These are phyloP conservation scores for Stagonosporopsis vannaccii DNA, from an alignment of 2,329 filamentous ascomycete species.

Conservation along the genomic window DNA sequence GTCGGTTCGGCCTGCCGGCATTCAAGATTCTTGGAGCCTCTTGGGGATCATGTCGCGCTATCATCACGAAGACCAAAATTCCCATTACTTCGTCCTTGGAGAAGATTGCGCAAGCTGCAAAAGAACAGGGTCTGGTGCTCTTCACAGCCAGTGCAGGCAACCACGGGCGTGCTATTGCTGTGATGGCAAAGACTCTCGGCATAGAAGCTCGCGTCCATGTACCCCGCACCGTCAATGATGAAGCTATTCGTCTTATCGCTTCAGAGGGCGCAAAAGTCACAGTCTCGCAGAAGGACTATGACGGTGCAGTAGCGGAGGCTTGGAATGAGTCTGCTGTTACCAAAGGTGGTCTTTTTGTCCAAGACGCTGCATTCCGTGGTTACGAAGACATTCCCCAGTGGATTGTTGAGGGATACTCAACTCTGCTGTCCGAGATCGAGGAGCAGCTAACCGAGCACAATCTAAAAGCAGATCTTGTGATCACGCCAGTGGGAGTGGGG, in stretches of 20 bases:
- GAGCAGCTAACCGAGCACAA: slow-evolving; percentile 60
- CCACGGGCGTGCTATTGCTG: slow-evolving; percentile 75
- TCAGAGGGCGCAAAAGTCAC: slow-evolving; percentile 69
- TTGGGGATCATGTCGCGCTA: slow-evolving; percentile 69
- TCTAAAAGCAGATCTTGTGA: slow-evolving; percentile 54
- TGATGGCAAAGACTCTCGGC: slow-evolving; percentile 68
- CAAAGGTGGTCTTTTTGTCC: slow-evolving; percentile 63
- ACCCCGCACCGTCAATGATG: slow-evolving; percentile 63
- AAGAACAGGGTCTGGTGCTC: slow-evolving; percentile 51
- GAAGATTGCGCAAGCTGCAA: slow-evolving; percentile 49
- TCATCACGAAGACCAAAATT: slow-evolving; percentile 57
- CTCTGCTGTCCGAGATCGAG: slow-evolving; percentile 74
- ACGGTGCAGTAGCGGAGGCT: slow-evolving; percentile 64
- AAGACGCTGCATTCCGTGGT: slow-evolving; percentile 72
- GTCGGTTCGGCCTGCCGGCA: slow-evolving; percentile 71
- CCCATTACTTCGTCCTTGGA: slow-evolving; percentile 56
- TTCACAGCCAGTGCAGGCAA: slow-evolving; percentile 78
- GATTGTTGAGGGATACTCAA: slow-evolving; percentile 80
- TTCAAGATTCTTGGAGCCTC: slow-evolving; percentile 85
- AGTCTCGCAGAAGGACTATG: slow-evolving; percentile 67
- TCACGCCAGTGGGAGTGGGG: slow-evolving; percentile 76
- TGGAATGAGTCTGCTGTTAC: slow-evolving; percentile 50
- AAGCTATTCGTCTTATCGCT: slow-evolving; percentile 63
- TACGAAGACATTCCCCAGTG: slow-evolving; percentile 74
- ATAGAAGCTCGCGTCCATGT: slow-evolving; percentile 68